These are phyloP conservation scores for Naganishia antarctica DNA, from an alignment of 768 basidiomycete species.

Conservation along the genomic window DNA sequence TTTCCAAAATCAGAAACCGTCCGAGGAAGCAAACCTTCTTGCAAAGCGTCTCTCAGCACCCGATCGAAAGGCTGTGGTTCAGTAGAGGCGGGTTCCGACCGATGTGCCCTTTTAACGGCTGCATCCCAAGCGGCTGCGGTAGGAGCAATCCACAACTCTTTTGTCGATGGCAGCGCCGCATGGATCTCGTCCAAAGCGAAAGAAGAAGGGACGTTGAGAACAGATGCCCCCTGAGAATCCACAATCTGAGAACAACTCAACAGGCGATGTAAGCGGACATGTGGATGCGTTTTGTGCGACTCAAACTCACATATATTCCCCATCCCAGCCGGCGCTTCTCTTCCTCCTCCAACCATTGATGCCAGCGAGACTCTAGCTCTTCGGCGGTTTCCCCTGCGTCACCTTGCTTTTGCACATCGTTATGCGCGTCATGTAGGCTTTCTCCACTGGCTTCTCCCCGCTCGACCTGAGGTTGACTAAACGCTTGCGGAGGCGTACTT, in stretches of 20 bases:
- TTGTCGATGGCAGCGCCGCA: constrained; percentile 35
- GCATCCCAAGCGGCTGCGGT: constrained; percentile 34
- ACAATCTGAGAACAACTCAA: too few relatives aligned
- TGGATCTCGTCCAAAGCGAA: constrained; percentile 35
- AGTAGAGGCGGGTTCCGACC: neutral
- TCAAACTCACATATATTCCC: constrained; percentile 40
- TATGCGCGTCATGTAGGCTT: neutral
- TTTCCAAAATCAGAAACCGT: constrained; percentile 35
- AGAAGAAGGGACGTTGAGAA: constrained; percentile 33
- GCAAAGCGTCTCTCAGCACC: constrained; percentile 5
- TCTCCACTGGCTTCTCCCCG: neutral
- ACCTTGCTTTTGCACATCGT: too few relatives aligned
- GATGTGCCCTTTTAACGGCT: constrained; percentile 21
- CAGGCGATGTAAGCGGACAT: too few relatives aligned
- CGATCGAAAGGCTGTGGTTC: constrained; percentile 1
- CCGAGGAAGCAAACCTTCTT: constrained; percentile 11
- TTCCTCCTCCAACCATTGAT: constrained; percentile 40
- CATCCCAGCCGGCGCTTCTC: constrained; percentile 37
- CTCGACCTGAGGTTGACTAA: neutral
- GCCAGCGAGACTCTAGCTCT: constrained; percentile 25
- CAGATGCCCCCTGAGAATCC: constrained; percentile 34
- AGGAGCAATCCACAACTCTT: constrained; percentile 36
- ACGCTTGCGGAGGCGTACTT: neutral
- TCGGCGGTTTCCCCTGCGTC: neutral
- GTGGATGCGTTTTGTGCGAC: neutral